phyloP scores from a whole-genome alignment of 179 eudicot genomes.

The Sideroxylon spinosum region DNA sequence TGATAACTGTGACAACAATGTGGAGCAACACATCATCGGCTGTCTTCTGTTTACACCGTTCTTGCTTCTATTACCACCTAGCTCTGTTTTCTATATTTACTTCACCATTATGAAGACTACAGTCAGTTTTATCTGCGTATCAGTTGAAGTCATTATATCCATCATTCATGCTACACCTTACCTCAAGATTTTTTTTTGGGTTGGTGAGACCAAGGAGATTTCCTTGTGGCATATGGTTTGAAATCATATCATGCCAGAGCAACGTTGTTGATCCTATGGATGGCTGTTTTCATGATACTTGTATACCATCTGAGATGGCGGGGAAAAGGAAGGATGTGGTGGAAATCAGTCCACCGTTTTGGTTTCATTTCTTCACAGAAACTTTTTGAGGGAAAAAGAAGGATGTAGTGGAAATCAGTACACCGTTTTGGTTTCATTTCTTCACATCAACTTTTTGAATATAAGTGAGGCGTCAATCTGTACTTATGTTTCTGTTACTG shows the following conservation, averaged over 20 bases:
- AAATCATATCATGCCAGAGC: constrained; percentile 36
- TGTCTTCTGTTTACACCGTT: constrained; percentile 84
- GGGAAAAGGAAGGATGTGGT: constrained; percentile 21
- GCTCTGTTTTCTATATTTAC: constrained; percentile 85
- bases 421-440: constrained; percentile 51
- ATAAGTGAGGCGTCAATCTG: constrained; percentile 46
- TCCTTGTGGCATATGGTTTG: constrained; percentile 68
- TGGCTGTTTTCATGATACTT: constrained; percentile 20
- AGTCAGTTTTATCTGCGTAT: constrained; percentile 38
- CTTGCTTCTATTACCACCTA: constrained; percentile 81
- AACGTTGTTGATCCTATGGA: constrained; percentile 23
- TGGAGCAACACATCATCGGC: constrained; percentile 92
- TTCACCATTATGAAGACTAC: constrained; percentile 65
- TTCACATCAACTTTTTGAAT: constrained; percentile 62
- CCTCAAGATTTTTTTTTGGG: constrained; percentile 68
- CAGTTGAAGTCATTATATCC: constrained; percentile 54
- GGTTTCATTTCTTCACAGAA: constrained; percentile 74
- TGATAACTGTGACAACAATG: constrained; percentile 90
- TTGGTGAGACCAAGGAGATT: constrained; percentile 53
- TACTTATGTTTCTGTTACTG: neutral
- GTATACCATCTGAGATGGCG: constrained; percentile 22
- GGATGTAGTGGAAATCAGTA: constrained; percentile 30
- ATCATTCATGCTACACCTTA: constrained; percentile 86
- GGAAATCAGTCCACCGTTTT: constrained; percentile 33
- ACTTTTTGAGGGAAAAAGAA: no score